phyloP scores from a whole-genome alignment of 495 filamentous ascomycete genomes.

The Penicillium cinerascens region DNA sequence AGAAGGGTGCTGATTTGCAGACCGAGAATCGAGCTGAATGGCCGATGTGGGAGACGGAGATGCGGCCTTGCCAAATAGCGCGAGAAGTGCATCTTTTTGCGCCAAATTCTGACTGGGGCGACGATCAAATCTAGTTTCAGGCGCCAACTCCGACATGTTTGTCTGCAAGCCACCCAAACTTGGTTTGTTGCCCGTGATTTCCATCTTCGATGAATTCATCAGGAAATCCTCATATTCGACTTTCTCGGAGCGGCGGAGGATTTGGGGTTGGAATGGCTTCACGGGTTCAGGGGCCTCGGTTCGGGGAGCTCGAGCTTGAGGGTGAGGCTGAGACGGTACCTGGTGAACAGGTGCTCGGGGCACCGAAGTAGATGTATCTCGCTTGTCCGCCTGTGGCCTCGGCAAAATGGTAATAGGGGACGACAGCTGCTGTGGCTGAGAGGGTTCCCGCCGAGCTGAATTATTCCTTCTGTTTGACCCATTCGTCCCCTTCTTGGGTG shows the following conservation, averaged over 20 bases:
- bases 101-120: constrained; percentile 50
- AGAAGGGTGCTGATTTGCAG: constrained; percentile 15
- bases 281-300: constrained; percentile 27
- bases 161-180: constrained; percentile 7
- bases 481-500: constrained; percentile 16
- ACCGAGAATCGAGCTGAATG: constrained; percentile 23
- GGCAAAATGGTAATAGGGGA: constrained; percentile 46
- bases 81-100: constrained; percentile 66
- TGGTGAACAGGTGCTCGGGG: constrained; percentile 9
- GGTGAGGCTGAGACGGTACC: constrained; percentile 11
- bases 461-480: constrained; percentile 23
- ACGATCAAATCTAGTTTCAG: constrained; percentile 30
- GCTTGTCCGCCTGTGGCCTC: constrained; percentile 37
- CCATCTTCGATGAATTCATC: constrained; percentile 4
- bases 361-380: constrained; percentile 21
- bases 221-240: constrained; percentile 24
- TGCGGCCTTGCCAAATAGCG: constrained; percentile 63
- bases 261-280: constrained; percentile 58
- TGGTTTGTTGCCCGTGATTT: constrained; percentile 12
- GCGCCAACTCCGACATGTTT: constrained; percentile 2
- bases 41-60: constrained; percentile 23
- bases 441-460: constrained; percentile 14
- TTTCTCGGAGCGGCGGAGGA: constrained; percentile 52
- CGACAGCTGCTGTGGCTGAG: constrained; percentile 23
- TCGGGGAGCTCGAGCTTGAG: constrained; percentile 11